These are phyloP conservation scores for Kickxella alabastrina DNA, from an alignment of 192 early-diverging fungal genomes.

Conservation along the genomic window DNA sequence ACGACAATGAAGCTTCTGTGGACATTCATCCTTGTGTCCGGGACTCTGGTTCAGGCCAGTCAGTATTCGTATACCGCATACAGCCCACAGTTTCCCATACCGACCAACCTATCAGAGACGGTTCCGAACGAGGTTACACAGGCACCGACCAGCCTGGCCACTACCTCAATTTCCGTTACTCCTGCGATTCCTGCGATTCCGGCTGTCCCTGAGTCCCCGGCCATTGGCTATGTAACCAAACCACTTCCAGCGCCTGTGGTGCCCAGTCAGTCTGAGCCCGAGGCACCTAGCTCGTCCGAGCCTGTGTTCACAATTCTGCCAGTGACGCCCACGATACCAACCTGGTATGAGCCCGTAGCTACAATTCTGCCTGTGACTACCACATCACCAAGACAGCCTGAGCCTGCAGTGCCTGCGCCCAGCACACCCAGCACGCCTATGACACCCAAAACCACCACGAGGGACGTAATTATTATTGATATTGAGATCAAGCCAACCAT, in stretches of 20 bases:
- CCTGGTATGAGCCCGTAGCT: too few relatives aligned
- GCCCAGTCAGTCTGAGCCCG: constrained; percentile 3
- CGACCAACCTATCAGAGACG: background rate
- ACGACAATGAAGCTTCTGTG: constrained; percentile 37
- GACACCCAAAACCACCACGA: too few relatives aligned
- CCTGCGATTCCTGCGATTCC: constrained; percentile 6
- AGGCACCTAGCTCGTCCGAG: background rate
- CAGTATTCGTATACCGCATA: constrained; percentile 24
- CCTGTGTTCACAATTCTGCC: background rate
- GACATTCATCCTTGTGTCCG: constrained; percentile 35
- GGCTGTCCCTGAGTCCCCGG: constrained; percentile 1
- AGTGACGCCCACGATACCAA: too few relatives aligned
- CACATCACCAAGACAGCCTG: background rate
- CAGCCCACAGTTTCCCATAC: constrained; percentile 9
- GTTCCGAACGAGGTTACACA: background rate
- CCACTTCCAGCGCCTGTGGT: constrained; percentile 10
- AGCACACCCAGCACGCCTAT: too few relatives aligned
- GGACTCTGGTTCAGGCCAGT: constrained; percentile 22
- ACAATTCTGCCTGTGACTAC: too few relatives aligned
- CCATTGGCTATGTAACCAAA: constrained; percentile 25
- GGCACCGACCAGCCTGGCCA: background rate
- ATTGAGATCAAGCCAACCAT: too few relatives aligned
- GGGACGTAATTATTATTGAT: too few relatives aligned
- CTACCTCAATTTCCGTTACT: constrained; percentile 1
- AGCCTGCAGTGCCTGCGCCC: too few relatives aligned